Evolutionary conservation across 116 monocot genomes (phyloP).

Genomic region (Phalaenopsis hybrid): DNA sequence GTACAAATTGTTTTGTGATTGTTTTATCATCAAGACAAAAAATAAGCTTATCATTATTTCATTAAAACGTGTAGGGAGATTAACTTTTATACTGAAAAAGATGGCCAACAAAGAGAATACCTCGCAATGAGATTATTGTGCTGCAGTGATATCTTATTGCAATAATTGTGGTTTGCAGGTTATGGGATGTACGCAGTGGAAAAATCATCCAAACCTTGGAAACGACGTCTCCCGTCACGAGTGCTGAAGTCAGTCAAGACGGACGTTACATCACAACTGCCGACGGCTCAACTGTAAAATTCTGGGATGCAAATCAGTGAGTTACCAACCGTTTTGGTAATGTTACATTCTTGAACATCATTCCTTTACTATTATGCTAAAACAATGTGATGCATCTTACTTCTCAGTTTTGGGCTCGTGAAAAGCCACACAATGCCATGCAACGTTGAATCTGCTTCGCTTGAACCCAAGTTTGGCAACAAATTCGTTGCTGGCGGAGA

Average conservation of each 20-base stretch:
- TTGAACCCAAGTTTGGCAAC: slow-evolving; percentile 44
- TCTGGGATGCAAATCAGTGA: slow-evolving; percentile 99
- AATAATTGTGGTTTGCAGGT: slow-evolving; percentile 24
- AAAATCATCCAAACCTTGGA: slow-evolving; percentile 73
- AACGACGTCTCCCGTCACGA: slow-evolving; percentile 74
- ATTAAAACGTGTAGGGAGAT: no score
- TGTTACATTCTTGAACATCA: no score
- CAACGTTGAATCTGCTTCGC: slow-evolving; percentile 45
- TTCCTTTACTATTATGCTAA: no score
- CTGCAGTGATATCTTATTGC: no score
- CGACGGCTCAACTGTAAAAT: slow-evolving; percentile 82
- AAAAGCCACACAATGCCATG: slow-evolving; percentile 52
- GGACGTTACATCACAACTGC: slow-evolving; percentile 93
- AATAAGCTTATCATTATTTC: no score
- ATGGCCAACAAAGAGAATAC: no score
- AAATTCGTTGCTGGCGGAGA: slow-evolving; percentile 46
- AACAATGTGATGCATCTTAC: not conserved
- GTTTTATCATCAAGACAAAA: no score
- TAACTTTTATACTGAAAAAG: no score
- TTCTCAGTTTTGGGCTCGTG: slow-evolving; percentile 36
- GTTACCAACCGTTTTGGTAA: not conserved
- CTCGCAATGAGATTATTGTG: no score
- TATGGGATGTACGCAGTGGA: slow-evolving; percentile 92
- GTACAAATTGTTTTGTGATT: no score
- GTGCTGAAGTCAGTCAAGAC: slow-evolving; percentile 90